These are phyloP conservation scores for Solanum medicagineum DNA, from an alignment of 257 asterid genomes.

Conservation along the genomic window DNA sequence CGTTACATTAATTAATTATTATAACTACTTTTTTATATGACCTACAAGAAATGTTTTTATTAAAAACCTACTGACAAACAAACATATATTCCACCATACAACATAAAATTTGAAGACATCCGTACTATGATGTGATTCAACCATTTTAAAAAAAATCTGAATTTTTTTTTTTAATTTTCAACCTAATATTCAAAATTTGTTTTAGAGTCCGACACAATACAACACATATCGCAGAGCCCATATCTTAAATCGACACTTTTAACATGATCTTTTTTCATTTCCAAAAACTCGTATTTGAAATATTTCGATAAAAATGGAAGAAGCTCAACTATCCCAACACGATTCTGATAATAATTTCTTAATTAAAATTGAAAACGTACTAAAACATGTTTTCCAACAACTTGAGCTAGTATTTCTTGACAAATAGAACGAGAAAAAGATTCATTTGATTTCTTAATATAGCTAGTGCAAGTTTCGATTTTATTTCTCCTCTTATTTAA, in stretches of 20 bases:
- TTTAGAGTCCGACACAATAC: neutral
- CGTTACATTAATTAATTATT: neutral
- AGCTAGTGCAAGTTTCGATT: neutral
- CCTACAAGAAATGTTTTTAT: neutral
- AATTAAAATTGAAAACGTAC: neutral
- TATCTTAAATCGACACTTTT: fast-evolving
- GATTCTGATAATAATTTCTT: too few species aligned
- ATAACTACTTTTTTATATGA: neutral
- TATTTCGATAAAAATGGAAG: neutral
- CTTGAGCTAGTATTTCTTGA: neutral
- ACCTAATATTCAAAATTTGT: neutral
- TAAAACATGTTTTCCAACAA: neutral
- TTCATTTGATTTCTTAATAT: neutral
- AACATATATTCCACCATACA: neutral
- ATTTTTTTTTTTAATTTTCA: neutral
- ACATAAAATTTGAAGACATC: neutral
- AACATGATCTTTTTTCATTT: too few species aligned
- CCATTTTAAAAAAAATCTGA: neutral
- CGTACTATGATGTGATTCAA: neutral
- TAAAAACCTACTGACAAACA: neutral
- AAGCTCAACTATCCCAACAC: too few species aligned
- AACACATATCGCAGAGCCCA: fast-evolving
- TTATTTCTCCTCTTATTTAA: neutral
- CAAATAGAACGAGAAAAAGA: neutral
- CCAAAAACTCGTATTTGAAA: too few species aligned